phyloP scores from a whole-genome alignment of 1,284 basidiomycete genomes.

The Rhodotorula sp. region DNA sequence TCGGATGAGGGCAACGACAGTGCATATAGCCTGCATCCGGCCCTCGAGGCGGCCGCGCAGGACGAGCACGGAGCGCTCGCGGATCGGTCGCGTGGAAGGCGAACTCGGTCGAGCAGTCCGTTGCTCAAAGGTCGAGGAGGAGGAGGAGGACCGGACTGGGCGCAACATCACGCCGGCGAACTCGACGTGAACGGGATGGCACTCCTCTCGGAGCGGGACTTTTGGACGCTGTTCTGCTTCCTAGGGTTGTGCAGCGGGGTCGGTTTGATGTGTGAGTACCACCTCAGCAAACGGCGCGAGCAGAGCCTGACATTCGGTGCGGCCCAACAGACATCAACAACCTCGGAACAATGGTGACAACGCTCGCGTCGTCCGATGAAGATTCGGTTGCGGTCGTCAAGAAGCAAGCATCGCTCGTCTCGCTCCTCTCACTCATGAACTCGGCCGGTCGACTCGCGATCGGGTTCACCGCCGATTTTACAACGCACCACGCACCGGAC shows the following conservation, averaged over 20 bases:
- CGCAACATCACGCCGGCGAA: conserved; percentile 18
- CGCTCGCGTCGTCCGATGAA: conserved; percentile 3
- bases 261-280: conserved; percentile 25
- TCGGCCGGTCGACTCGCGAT: conserved; percentile 21
- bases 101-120: conserved; percentile 14
- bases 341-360: conserved; percentile 23
- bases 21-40: conserved; percentile 9
- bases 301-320: too few relatives aligned
- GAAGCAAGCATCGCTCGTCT: conserved; percentile 26
- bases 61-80: not conserved
- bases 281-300: not conserved
- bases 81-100: not conserved
- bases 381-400: not conserved
- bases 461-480: conserved; percentile 20
- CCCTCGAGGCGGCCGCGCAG: not conserved
- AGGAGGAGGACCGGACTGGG: conserved; percentile 1
- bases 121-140: conserved; percentile 10
- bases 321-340: conserved; percentile 28
- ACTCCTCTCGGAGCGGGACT: conserved; percentile 23
- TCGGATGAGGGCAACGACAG: not conserved
- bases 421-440: conserved; percentile 29
- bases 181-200: conserved; percentile 21
- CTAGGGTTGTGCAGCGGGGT: conserved; percentile 27
- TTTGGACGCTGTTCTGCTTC: conserved; percentile 17
- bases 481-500: conserved; percentile 17